Conservation (phyloP, 2,329 filamentous ascomycete species). For the Monosporascus sp. region DNA sequence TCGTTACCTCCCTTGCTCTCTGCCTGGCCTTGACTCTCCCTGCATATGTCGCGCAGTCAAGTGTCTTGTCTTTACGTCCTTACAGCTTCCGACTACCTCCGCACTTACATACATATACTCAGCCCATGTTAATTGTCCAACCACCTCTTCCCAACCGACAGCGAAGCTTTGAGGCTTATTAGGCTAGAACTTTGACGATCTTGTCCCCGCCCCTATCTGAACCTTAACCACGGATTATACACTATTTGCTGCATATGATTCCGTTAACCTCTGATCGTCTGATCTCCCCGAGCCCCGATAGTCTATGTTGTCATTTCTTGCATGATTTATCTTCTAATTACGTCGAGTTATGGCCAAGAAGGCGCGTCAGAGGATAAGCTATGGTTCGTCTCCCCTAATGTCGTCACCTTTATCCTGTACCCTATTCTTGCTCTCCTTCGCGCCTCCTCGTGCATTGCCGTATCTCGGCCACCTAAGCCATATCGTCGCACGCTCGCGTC, state of each 20-base stretch:
- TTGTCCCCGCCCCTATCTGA: neutral
- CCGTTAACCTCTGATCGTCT: neutral
- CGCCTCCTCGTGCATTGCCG: slow-evolving; percentile 9
- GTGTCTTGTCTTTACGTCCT: neutral
- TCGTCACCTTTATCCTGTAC: slow-evolving; percentile 2
- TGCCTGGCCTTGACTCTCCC: no score
- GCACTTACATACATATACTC: no score
- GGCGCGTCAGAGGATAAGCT: slow-evolving; percentile 61
- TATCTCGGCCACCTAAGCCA: no score
- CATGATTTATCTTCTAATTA: slow-evolving; percentile 13
- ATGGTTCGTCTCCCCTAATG: slow-evolving; percentile 42
- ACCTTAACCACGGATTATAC: neutral
- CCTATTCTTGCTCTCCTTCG: slow-evolving; percentile 8
- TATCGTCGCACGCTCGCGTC: no score
- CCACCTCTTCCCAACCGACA: neutral
- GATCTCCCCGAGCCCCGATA: neutral
- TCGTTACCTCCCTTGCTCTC: no score
- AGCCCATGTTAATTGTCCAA: neutral
- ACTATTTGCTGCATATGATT: neutral
- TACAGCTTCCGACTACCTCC: no score
- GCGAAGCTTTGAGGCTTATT: neutral
- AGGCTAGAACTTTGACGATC: neutral
- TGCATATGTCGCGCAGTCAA: no score
- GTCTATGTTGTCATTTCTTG: neutral
- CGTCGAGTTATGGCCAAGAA: slow-evolving; percentile 52